Conservation (phyloP, 305 asterid species). For the Fraxinus velutina region DNA sequence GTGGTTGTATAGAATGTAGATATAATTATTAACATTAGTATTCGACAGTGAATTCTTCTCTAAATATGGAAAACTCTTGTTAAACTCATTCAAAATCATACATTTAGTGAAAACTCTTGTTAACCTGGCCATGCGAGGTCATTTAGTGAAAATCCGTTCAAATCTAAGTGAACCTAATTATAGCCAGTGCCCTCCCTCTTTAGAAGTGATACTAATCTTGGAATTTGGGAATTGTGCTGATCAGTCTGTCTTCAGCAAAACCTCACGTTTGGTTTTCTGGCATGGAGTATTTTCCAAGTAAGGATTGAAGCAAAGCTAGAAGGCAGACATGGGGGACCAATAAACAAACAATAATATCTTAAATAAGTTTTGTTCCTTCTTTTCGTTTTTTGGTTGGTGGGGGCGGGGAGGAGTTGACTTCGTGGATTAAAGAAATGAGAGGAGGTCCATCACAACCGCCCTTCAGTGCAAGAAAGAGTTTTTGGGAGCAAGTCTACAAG, state of each 20-base stretch:
- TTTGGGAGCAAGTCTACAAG: not conserved
- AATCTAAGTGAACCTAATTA: not conserved
- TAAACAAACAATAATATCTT: not conserved
- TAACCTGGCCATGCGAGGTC: not conserved
- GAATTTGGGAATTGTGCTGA: not conserved
- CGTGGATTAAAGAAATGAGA: not conserved
- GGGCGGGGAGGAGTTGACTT: not conserved
- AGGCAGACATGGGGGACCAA: not conserved
- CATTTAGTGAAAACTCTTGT: not conserved
- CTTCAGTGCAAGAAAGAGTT: not conserved
- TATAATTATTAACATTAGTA: not conserved
- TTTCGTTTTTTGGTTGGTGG: not conserved
- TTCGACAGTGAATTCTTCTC: not conserved
- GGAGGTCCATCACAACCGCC: not conserved
- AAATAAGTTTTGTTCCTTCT: not conserved
- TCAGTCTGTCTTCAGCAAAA: not conserved
- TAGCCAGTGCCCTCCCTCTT: conserved; percentile 1
- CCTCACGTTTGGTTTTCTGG: not conserved
- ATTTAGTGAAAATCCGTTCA: not conserved
- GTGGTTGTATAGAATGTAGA: no score
- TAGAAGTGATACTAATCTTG: not conserved
- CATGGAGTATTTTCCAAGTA: not conserved
- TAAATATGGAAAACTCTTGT: not conserved
- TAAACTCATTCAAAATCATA: not conserved
- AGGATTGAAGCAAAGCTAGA: not conserved